Evolutionary conservation across 495 filamentous ascomycete genomes (phyloP), one percentile per base, ranked within the genome.

Genomic region (Staphylotrichum tortipilum): DNA sequence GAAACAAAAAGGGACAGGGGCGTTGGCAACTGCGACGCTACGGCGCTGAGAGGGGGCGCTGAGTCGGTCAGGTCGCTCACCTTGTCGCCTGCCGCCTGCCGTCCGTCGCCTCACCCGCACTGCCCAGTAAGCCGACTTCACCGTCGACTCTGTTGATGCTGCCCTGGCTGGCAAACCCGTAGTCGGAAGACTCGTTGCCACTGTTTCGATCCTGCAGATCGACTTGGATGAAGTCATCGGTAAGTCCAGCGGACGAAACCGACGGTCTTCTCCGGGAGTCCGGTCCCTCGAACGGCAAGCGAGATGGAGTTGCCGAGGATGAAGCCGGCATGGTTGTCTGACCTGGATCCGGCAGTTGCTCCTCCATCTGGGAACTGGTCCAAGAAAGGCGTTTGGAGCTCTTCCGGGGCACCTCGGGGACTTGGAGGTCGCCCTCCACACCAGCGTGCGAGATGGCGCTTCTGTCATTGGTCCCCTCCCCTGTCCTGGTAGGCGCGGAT

Each of bases 121-220:
- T 71, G 17, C 68, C 72, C 11, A 75, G 52, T 24, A 72, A 60
- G 38, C 73, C 65, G 33, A 59, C 49, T 23, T 73, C 66, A 17
- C 58, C 73, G 36, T 81, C 76, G n/a, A 80, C 72, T 26, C 69
- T 68, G 53, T 66, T 78, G 28, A 78, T 74, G 52, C 73, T 80
- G 49, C 86, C 81, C 24, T 87, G 82, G 30, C 84, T 71, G n/a
- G 91, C 87, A 55, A 81, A 83, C 1, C 87, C 86, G 57, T 83
- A 73, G 57, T 76, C 86, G 3, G 83, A 77, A 3, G 83, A 79
- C 9, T 71, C 58, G 38, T 37, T 15, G 31, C 43, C 10, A 52
- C 55, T 23, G 39, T 40, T 48, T 47, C 7, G 59, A 54, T 48
- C 67, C 44, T 46, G 35, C 30, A 58, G 26, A 21, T 70, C 53